Evolutionary conservation across 139 green algal genomes (phyloP).

Genomic region (Chlamydomonas sp.): DNA sequence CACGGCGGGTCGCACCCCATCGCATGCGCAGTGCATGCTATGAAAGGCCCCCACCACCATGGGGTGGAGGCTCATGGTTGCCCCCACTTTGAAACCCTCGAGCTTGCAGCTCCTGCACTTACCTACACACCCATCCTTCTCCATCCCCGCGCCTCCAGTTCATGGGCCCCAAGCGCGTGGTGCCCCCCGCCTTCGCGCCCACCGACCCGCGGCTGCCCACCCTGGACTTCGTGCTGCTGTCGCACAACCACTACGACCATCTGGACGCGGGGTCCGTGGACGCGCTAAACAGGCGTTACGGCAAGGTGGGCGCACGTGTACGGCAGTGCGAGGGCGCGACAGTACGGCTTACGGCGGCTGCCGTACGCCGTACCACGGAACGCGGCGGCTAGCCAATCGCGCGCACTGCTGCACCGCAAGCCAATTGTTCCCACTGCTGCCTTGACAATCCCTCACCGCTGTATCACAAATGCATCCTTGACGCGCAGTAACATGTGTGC

Average conservation of each 20-base stretch:
- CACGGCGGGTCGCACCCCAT: too few relatives aligned
- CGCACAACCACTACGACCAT: constrained; percentile 88
- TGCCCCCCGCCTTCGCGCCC: constrained; percentile 16
- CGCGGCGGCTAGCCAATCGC: background rate
- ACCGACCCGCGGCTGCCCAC: constrained; percentile 10
- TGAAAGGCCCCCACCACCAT: too few relatives aligned
- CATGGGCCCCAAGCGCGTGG: constrained; percentile 63
- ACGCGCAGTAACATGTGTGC: too few relatives aligned
- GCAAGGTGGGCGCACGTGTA: constrained; percentile 2
- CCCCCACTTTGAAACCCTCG: too few relatives aligned
- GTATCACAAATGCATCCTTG: too few relatives aligned
- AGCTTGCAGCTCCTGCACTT: background rate
- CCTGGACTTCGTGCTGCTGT: constrained; percentile 80
- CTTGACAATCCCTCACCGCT: too few relatives aligned
- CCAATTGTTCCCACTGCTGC: too few relatives aligned
- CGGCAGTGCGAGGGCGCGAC: background rate
- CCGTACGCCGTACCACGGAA: background rate
- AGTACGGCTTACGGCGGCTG: background rate
- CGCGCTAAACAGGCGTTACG: constrained; percentile 62
- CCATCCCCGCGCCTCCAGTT: constrained; percentile 47
- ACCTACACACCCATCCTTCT: background rate
- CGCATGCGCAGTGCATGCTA: too few relatives aligned
- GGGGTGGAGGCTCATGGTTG: too few relatives aligned
- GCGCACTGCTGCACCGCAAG: too few relatives aligned
- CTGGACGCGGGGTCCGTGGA: constrained; percentile 66